Base-by-base conservation (phyloP, 2,329 filamentous ascomycete genomes). In the Diaporthe caulivora region DNA sequence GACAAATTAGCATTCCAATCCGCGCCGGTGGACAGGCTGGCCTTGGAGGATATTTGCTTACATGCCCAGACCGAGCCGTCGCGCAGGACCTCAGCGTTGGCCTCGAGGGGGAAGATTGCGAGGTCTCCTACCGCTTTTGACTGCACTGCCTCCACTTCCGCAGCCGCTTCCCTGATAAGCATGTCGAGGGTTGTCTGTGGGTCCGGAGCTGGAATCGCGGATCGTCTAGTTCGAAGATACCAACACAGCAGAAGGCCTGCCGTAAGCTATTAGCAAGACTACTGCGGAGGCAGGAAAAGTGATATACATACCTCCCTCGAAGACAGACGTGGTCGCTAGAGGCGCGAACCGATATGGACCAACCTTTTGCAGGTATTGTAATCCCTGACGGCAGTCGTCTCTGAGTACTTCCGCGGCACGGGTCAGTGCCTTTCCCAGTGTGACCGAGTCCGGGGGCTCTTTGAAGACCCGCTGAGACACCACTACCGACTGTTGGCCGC, bases 1-100 rank as follows among this genome's bases (percentile, higher is more conserved):
- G 47, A n/a, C 0, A 49, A 0, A 49, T 49, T 49, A 49, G 47
- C 10, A 47, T 49, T 1, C n/a, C 4, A 8, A 1, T 24, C 47
- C 3, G 0, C 1, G 9, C 44, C 44, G 7, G 2, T n/a, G 1
- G 17, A 0, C 10, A 7, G 21, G 2, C 1, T 49, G 47, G 47
- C 0, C 10, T 13, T 9, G 9, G 47, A 21, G n/a, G n/a, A 3
- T 3, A 9, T 21, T 3, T 49, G 47, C 47, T 49, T 49, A 49
- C 47, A 49, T 49, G 47, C 2, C 47, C 47, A 49, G 2, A 49
- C 47, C n/a, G 47, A 49, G 9, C 9, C 2, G 47, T 24, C 1
- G 47, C 1, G 10, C 21, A 49, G 47, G 2, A 49, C 3, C 21
- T 49, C 47, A 2, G 47, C 47, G 1, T 49, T 24, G 2, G 47